Evolutionary conservation across 306 rosid genomes (phyloP).

Genomic region (Pterocarpus macrocarpus): DNA sequence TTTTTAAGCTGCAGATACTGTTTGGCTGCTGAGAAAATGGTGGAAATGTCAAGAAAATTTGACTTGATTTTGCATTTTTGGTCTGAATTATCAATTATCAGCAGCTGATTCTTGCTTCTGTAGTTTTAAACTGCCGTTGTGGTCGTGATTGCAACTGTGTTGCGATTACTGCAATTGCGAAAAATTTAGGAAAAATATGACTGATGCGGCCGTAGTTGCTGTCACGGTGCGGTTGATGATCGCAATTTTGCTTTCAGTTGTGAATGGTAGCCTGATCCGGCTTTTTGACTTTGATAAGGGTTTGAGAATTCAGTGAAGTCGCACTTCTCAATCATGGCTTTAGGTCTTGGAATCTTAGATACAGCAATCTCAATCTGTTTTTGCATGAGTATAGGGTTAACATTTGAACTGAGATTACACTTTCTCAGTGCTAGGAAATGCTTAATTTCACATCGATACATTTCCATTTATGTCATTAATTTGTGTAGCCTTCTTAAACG

Average conservation of each 20-base stretch:
- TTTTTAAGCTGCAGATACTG: neutral
- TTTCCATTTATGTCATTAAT: conserved; percentile 21
- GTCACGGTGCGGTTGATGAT: neutral
- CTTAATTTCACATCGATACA: neutral
- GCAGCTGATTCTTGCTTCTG: neutral
- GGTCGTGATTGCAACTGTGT: no score
- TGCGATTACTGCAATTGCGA: neutral
- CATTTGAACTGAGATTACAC: neutral
- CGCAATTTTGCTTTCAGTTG: neutral
- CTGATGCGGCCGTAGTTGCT: neutral
- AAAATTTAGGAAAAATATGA: neutral
- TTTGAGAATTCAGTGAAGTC: conserved; percentile 1
- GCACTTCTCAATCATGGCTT: conserved; percentile 31
- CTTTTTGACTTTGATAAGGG: neutral
- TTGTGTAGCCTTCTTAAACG: neutral
- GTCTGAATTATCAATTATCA: neutral
- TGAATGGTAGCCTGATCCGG: conserved; percentile 1
- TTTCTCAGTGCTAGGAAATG: conserved; percentile 8
- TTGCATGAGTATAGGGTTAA: neutral
- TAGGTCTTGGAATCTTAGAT: neutral
- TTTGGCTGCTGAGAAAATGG: conserved; percentile 48
- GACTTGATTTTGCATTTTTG: conserved; percentile 5
- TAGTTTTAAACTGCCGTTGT: neutral
- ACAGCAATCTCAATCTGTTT: conserved; percentile 1
- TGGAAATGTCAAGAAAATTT: conserved; percentile 21